These are phyloP conservation scores for Plantago major DNA, from an alignment of 257 asterid species.

Conservation along the genomic window DNA sequence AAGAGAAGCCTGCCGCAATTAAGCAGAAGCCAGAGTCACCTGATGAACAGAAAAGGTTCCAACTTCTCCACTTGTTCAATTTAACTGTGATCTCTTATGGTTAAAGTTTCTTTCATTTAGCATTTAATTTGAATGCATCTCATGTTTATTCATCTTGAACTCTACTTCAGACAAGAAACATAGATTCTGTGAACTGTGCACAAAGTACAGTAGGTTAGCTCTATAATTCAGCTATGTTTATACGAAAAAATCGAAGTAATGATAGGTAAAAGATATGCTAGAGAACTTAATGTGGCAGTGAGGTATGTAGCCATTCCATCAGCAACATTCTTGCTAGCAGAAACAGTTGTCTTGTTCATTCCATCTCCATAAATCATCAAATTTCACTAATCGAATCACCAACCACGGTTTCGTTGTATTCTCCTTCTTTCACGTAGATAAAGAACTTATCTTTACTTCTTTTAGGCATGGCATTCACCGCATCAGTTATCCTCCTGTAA, in stretches of 20 bases:
- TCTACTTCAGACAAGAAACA: no score
- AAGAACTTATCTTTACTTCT: constrained; percentile 19
- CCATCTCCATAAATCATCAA: constrained; percentile 38
- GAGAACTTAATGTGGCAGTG: constrained; percentile 31
- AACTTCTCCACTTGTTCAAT: no score
- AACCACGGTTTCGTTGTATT: constrained; percentile 23
- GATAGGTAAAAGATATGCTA: neutral
- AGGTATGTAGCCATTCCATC: constrained; percentile 28
- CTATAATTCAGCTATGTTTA: no score
- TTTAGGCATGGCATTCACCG: constrained; percentile 26
- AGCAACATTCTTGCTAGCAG: constrained; percentile 15
- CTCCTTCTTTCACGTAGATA: constrained; percentile 29
- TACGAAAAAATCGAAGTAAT: neutral
- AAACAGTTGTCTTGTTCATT: constrained; percentile 27
- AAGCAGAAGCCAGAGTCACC: no score
- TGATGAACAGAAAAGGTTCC: no score
- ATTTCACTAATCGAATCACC: constrained; percentile 29
- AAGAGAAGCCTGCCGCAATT: no score
- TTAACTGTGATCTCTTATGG: no score
- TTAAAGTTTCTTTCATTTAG: no score
- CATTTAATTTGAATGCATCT: no score
- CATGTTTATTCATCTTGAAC: no score
- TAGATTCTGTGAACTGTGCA: no score
- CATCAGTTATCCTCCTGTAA: constrained; percentile 21
- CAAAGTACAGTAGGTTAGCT: no score